Percentiles rank a stretch among this genome's conserved stretches.
Evolutionary conservation across 768 basidiomycete species (phyloP).

Genomic region (Coprinopsis sp.): DNA sequence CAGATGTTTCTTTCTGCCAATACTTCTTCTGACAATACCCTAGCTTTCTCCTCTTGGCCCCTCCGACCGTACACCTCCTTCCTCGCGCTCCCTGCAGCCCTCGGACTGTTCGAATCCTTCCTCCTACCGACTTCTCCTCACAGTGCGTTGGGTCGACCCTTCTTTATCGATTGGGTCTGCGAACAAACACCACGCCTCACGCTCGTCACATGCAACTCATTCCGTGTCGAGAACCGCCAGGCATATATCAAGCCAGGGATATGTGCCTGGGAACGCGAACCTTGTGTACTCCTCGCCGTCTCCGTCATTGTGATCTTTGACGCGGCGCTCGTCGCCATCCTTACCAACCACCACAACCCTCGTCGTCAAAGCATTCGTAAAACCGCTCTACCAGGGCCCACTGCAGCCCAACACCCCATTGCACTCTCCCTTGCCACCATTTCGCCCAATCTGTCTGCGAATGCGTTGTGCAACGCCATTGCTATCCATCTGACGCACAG

Average conservation of each 20-base stretch:
- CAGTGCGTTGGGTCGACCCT: slow-evolving; percentile 81
- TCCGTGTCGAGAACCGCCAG: too few species aligned
- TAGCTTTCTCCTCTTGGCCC: slow-evolving; percentile 87
- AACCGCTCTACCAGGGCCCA: too few species aligned
- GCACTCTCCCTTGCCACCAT: slow-evolving; percentile 80
- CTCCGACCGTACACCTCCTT: slow-evolving; percentile 81
- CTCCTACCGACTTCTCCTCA: slow-evolving; percentile 70
- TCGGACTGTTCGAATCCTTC: slow-evolving; percentile 59
- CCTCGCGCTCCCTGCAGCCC: slow-evolving; percentile 74
- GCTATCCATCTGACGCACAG: slow-evolving; percentile 75
- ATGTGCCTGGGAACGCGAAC: too few species aligned
- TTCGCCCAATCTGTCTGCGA: slow-evolving; percentile 76
- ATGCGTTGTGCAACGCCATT: slow-evolving; percentile 62
- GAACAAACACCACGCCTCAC: slow-evolving; percentile 79
- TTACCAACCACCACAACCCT: too few species aligned
- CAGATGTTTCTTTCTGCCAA: not conserved
- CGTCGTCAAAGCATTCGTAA: too few species aligned
- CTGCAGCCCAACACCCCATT: too few species aligned
- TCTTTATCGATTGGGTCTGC: slow-evolving; percentile 88
- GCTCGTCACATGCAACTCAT: slow-evolving; percentile 77
- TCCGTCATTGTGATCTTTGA: too few species aligned
- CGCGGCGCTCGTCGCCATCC: too few species aligned
- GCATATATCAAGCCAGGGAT: too few species aligned
- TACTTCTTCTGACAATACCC: not conserved
- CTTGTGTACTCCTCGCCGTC: too few species aligned